Evolutionary conservation across 2,329 filamentous ascomycete species (phyloP).

Genomic region (Diplodia intermedia): DNA sequence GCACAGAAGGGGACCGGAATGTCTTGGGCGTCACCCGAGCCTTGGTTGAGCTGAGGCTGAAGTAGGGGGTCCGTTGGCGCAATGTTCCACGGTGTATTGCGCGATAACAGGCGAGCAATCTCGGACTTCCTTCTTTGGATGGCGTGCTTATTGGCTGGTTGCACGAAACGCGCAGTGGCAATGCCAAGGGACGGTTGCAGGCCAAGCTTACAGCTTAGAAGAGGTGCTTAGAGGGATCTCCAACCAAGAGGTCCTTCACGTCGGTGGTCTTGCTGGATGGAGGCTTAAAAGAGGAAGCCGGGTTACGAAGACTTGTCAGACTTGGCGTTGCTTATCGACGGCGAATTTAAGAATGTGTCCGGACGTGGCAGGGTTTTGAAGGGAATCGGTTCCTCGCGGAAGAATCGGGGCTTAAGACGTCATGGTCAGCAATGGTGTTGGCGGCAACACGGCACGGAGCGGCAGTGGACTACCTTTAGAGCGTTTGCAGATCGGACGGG

Average conservation of each 20-base stretch:
- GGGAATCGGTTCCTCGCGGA: background rate
- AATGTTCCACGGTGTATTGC: slow-evolving; percentile 20
- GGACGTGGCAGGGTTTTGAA: background rate
- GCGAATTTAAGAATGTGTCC: background rate
- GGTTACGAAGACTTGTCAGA: background rate
- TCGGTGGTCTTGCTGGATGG: background rate
- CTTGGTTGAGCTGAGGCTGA: slow-evolving; percentile 2
- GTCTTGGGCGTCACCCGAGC: background rate
- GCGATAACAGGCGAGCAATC: slow-evolving; percentile 15
- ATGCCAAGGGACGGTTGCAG: background rate
- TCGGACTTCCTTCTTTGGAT: slow-evolving; percentile 13
- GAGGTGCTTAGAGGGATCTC: background rate
- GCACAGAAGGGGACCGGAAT: background rate
- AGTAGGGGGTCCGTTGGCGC: slow-evolving; percentile 16
- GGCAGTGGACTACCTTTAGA: background rate
- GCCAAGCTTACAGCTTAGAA: background rate
- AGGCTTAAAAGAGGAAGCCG: background rate
- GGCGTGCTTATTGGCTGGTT: slow-evolving; percentile 20
- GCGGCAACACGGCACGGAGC: slow-evolving; percentile 8
- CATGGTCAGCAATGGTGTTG: slow-evolving; percentile 19
- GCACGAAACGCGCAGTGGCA: slow-evolving; percentile 3
- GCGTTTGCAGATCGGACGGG: background rate
- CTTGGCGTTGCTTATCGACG: slow-evolving; percentile 11
- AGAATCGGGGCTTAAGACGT: slow-evolving; percentile 14
- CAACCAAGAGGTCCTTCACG: background rate